Base-by-base conservation (phyloP, 306 rosid species). In the Prosopis cineraria region DNA sequence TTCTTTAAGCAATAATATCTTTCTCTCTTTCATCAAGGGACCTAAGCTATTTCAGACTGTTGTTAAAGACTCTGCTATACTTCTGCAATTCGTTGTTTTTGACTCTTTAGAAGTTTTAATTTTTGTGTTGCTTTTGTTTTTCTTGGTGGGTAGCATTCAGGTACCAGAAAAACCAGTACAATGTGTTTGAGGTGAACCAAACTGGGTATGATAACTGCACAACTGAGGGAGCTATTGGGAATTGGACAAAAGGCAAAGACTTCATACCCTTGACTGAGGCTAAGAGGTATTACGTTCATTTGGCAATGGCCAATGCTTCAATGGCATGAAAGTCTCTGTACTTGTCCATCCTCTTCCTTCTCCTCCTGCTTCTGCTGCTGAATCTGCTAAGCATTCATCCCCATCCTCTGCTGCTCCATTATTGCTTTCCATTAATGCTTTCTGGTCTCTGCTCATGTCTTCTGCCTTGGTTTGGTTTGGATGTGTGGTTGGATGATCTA, bases 161-260 rank as follows among this genome's bases (percentile, higher is more conserved):
- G 96, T 92, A 95, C 78, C 85, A 58, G 70, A 95, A 92, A 84
- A 89, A 40, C 39, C 97, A 94, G 72, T 94, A 94, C 93, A 94
- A 92, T 78, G 98, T 94, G 86, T 94, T 94, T 67, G 82, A 83
- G 86, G 98, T 94, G 79, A 94, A 94, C 89, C 81, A 89, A 86
- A 88, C 96, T 5, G 98, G 98, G 12, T 95, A 90, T 70, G 98
- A 87, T 78, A 95, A 95, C 85, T 95, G 98, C 84, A 95, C 96
- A 0, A 84, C 85, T 2, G 98, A 95, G 14, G 86, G 90, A 50
- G 97, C 98, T 4, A 52, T 81, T 14, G 98, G 98, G 74, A 95
- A 92, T 82, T 95, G 98, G 98, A 89, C 87, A 30, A 88, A 91
- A 48, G 98, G 98, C 24, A 94, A 94, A 75, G 97, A 94, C 77